Conservation (phyloP, 148 eudicot genomes). For the Chenopodium berlandieri region DNA sequence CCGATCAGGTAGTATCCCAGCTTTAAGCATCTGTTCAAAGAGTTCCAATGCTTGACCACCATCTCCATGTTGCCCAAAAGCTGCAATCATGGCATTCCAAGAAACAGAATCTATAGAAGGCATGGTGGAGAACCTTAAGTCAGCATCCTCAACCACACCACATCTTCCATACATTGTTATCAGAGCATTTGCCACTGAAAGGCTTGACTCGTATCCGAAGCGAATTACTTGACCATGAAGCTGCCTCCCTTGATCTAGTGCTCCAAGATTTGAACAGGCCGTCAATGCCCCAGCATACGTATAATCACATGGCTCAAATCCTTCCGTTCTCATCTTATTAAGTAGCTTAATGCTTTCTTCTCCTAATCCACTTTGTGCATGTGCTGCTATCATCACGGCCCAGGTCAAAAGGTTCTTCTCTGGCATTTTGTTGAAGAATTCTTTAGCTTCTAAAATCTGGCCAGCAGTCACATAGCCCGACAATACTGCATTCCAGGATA, state of each 20-base stretch:
- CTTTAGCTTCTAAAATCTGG: conserved; percentile 38
- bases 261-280: conserved; percentile 59
- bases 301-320: conserved; percentile 57
- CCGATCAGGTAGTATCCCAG: conserved; percentile 45
- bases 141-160: conserved; percentile 49
- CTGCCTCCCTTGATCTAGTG: conserved; percentile 53
- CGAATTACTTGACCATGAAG: conserved; percentile 51
- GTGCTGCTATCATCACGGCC: conserved; percentile 57
- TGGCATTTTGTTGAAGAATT: conserved; percentile 44
- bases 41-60: conserved; percentile 51
- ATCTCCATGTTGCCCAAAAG: conserved; percentile 59
- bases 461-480: conserved; percentile 44
- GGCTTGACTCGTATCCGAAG: conserved; percentile 52
- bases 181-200: conserved; percentile 58
- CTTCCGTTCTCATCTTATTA: conserved; percentile 52
- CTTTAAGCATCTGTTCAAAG: conserved; percentile 54
- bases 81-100: conserved; percentile 72
- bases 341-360: conserved; percentile 57
- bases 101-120: conserved; percentile 55
- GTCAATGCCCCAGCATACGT: conserved; percentile 55
- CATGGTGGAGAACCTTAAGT: conserved; percentile 41
- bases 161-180: conserved; percentile 73
- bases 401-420: conserved; percentile 53
- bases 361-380: conserved; percentile 55
- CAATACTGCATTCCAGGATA: conserved; percentile 58